Conservation (phyloP, 805 yeast species). For the Candida vaughaniae region DNA sequence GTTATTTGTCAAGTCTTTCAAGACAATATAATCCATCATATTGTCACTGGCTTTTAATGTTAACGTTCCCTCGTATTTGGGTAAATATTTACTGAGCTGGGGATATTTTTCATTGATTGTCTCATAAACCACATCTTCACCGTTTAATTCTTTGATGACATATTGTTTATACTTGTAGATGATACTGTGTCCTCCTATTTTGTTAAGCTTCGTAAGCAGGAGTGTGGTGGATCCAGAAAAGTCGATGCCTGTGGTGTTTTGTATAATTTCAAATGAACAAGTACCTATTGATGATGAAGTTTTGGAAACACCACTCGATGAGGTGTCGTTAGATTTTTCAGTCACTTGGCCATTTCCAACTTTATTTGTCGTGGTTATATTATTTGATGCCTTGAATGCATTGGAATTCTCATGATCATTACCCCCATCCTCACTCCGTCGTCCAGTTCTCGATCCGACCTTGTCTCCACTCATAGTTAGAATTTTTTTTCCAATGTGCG, state of each 20-base stretch:
- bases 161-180: slow-evolving; percentile 92
- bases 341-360: too few species aligned
- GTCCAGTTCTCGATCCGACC: too few species aligned
- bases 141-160: slow-evolving; percentile 87
- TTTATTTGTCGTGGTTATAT: too few species aligned
- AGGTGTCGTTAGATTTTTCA: too few species aligned
- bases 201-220: slow-evolving; percentile 35
- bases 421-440: too few species aligned
- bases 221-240: background rate
- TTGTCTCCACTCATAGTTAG: too few species aligned
- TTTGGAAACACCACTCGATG: too few species aligned
- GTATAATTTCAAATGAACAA: background rate
- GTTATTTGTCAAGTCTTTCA: slow-evolving; percentile 87
- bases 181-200: slow-evolving; percentile 98
- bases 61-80: slow-evolving; percentile 51
- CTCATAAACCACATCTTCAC: slow-evolving; percentile 93
- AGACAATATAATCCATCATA: slow-evolving; percentile 73
- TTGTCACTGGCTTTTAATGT: slow-evolving; percentile 7
- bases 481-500: too few species aligned
- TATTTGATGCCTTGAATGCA: too few species aligned
- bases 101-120: slow-evolving; percentile 61
- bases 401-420: too few species aligned
- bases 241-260: background rate
- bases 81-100: slow-evolving; percentile 81
- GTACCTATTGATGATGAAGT: background rate